phyloP scores from a whole-genome alignment of 257 asterid genomes.

The Phtheirospermum japonicum region DNA sequence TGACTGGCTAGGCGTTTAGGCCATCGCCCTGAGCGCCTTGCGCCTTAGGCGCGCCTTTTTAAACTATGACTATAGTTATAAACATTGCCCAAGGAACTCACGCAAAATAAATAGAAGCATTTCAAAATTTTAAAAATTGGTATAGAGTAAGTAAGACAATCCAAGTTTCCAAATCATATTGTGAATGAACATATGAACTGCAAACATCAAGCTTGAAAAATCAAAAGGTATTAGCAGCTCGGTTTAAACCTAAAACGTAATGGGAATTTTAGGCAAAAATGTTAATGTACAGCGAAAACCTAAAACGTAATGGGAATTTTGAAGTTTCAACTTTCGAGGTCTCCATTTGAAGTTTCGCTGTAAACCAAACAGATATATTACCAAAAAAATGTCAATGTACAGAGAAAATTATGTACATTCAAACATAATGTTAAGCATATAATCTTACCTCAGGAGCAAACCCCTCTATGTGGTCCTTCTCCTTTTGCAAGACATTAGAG shows the following conservation, averaged over 20 bases:
- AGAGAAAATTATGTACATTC: neutral
- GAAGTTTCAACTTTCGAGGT: too few species aligned
- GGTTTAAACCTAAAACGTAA: neutral
- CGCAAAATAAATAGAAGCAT: slow-evolving; percentile 2
- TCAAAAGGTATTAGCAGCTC: slow-evolving; percentile 11
- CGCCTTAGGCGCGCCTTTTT: too few species aligned
- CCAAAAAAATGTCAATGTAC: neutral
- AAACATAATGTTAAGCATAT: neutral
- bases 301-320: too few species aligned
- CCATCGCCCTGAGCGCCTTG: too few species aligned
- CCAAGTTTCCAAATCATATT: slow-evolving; percentile 3
- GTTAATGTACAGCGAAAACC: neutral
- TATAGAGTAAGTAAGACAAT: neutral
- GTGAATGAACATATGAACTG: neutral
- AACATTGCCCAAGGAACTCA: neutral
- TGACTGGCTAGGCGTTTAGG: too few species aligned
- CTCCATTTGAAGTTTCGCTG: too few species aligned
- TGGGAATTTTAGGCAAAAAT: neutral
- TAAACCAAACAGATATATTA: slow-evolving; percentile 1
- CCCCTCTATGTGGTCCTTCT: slow-evolving; percentile 11
- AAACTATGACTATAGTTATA: too few species aligned
- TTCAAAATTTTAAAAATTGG: neutral
- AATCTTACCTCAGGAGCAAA: slow-evolving; percentile 42
- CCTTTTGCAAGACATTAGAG: slow-evolving; percentile 21
- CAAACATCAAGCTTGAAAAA: slow-evolving; percentile 3